Base-by-base conservation (phyloP, 257 asterid species). In the Phtheirospermum japonicum region DNA sequence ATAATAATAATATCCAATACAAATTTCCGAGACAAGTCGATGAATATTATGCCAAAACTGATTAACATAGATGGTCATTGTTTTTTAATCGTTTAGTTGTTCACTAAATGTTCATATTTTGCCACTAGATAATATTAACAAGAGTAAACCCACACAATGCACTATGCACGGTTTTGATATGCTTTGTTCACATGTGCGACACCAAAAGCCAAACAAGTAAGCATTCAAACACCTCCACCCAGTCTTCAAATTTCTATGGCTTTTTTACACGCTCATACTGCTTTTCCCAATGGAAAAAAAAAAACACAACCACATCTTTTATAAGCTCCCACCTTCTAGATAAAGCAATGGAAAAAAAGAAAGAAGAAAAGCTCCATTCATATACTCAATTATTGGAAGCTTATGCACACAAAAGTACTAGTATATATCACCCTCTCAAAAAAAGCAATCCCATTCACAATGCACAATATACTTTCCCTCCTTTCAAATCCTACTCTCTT, bases 401-500 rank as follows among this genome's bases (percentile, higher is more conserved):
- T 52, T 67, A 63, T 57, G 60, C 55, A 61, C 43, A 45, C 50
- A 70, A 71, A 74, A 79, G 70, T 14, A 42, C 1, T 49, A 37
- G 36, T 17, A 37, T 12, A 56, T 66, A 65, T 65, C 57, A 14
- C 56, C 73, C 68, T 68, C 69, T 66, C 12, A 9, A 13, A 43
- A 42, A 80, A 87, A 81, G 88, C 84, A 79, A 75, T 50, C 76
- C 85, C 84, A 69, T 77, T 70, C 54, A 48, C 51, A 57, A 54
- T 57, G 31, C 68, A 65, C 9, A 63, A 73, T 71, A 80, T 76
- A 71, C 91, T 85, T 84, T 86, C 67, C 84, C 83, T 59, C 75
- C 66, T 67, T 65, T 65, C 59, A 66, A 78, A 73, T 72, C 77
- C 66, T 64, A 59, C 75, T 72, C 39, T 62, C 53, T 63, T 36